A percentile compares a stretch with the other conserved stretches of the same genome.
Evolutionary conservation across 441 rosid species (phyloP).

Genomic region (Metrosideros polymorpha): DNA sequence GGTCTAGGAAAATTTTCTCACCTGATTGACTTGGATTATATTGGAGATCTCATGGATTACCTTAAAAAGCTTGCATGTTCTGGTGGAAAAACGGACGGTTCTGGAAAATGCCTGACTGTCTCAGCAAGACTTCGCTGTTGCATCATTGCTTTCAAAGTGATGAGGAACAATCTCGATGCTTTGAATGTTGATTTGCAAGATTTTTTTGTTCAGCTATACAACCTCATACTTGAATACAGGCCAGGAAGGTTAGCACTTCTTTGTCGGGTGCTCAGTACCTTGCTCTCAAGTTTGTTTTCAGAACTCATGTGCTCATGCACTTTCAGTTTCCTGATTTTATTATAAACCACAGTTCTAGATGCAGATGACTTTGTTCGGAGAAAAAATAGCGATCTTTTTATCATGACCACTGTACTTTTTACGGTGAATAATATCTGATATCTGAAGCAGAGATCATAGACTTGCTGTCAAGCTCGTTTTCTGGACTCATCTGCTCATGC

Average conservation of each 20-base stretch:
- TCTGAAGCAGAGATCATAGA: not conserved
- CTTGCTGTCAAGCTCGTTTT: not conserved
- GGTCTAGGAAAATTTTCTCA: slow-evolving; percentile 88
- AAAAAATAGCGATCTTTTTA: not conserved
- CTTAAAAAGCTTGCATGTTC: slow-evolving; percentile 79
- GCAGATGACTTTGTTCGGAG: not conserved
- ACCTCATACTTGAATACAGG: slow-evolving; percentile 75
- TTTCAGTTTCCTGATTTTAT: not conserved
- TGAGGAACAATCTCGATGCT: slow-evolving; percentile 92
- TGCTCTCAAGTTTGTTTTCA: not conserved
- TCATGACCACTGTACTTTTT: not conserved
- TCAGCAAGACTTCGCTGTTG: slow-evolving; percentile 84
- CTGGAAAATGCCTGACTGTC: slow-evolving; percentile 47
- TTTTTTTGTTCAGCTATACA: slow-evolving; percentile 85
- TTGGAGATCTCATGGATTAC: slow-evolving; percentile 87
- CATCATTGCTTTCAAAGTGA: slow-evolving; percentile 90
- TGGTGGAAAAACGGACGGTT: slow-evolving; percentile 19
- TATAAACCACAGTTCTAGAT: not conserved
- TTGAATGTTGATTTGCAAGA: slow-evolving; percentile 92
- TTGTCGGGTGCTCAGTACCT: not conserved
- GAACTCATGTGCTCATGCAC: not conserved
- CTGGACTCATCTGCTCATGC: not conserved
- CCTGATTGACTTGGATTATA: slow-evolving; percentile 76
- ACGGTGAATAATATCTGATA: not conserved
- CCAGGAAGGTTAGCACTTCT: slow-evolving; percentile 81